Evolutionary conservation across 2,329 filamentous ascomycete genomes (phyloP).

Genomic region (Fusarium cyanostomum): DNA sequence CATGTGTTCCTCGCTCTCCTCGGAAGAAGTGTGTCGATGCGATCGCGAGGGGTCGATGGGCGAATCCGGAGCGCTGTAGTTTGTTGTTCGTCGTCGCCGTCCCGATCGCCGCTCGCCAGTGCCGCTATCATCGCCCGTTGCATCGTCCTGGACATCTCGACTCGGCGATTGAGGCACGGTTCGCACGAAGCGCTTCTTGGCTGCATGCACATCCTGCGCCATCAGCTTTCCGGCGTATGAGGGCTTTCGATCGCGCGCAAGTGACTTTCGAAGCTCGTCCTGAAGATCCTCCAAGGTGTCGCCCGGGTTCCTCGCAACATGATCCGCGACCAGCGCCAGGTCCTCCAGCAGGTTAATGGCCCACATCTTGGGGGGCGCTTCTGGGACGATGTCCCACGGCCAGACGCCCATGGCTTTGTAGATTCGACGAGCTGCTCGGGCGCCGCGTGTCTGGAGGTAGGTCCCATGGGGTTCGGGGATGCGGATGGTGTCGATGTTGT

Average conservation of each 20-base stretch:
- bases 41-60: constrained; percentile 27
- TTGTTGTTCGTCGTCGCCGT: constrained; percentile 30
- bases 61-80: constrained; percentile 35
- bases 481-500: constrained; percentile 38
- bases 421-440: constrained; percentile 41
- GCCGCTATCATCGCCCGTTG: constrained; percentile 23
- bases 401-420: constrained; percentile 43
- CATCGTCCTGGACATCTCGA: constrained; percentile 32
- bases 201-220: constrained; percentile 44
- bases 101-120: constrained; percentile 36
- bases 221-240: constrained; percentile 44
- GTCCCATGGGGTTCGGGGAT: constrained; percentile 42
- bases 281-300: constrained; percentile 42
- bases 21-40: constrained; percentile 32
- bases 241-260: constrained; percentile 43
- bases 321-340: constrained; percentile 41
- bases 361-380: constrained; percentile 45
- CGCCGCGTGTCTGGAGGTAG: constrained; percentile 40
- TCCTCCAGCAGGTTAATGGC: constrained; percentile 45
- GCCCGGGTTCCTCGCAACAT: constrained; percentile 40
- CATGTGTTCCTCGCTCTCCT: constrained; percentile 40
- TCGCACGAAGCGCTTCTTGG: constrained; percentile 43
- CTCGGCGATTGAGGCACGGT: constrained; percentile 33
- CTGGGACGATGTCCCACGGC: constrained; percentile 44
- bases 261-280: constrained; percentile 39